A percentile compares a stretch with the other conserved stretches of the same genome.
phyloP scores from a whole-genome alignment of 1,284 basidiomycete genomes.

The Hymenochaete sp. region DNA sequence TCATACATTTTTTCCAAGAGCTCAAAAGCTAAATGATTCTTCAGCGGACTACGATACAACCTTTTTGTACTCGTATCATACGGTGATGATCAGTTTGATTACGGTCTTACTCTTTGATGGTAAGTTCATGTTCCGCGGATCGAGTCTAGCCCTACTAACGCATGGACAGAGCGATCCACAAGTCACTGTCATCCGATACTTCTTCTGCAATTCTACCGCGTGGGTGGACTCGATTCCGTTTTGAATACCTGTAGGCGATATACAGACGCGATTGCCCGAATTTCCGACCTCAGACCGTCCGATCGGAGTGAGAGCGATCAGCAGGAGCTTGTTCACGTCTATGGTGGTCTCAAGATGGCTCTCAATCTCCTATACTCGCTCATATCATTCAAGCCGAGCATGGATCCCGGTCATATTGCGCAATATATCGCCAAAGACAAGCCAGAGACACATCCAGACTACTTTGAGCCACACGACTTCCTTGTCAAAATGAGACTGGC shows the following conservation, averaged over 20 bases:
- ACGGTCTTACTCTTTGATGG: conserved; percentile 79
- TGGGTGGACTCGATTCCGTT: conserved; percentile 68
- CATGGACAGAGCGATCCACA: conserved; percentile 42
- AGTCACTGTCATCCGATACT: conserved; percentile 79
- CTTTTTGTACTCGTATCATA: conserved; percentile 58
- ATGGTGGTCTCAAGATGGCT: conserved; percentile 74
- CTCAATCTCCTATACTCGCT: conserved; percentile 74
- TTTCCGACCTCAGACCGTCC: conserved; percentile 40
- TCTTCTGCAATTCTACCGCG: conserved; percentile 65
- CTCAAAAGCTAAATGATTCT: conserved; percentile 11
- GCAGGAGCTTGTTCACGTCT: conserved; percentile 66
- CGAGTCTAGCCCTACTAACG: neutral
- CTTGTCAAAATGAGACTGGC: conserved; percentile 73
- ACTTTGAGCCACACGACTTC: conserved; percentile 82
- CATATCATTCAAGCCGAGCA: conserved; percentile 69
- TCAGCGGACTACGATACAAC: conserved; percentile 39
- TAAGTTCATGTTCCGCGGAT: conserved; percentile 30
- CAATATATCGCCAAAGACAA: conserved; percentile 70
- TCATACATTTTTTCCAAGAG: neutral
- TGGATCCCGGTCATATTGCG: conserved; percentile 80
- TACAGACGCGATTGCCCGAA: conserved; percentile 45
- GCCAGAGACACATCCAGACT: conserved; percentile 62
- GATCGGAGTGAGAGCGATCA: conserved; percentile 49
- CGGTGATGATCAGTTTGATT: conserved; percentile 69
- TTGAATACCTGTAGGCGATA: conserved; percentile 54